Conservation (phyloP, 164 flowering plant species). For the Liquidambar formosana region DNA sequence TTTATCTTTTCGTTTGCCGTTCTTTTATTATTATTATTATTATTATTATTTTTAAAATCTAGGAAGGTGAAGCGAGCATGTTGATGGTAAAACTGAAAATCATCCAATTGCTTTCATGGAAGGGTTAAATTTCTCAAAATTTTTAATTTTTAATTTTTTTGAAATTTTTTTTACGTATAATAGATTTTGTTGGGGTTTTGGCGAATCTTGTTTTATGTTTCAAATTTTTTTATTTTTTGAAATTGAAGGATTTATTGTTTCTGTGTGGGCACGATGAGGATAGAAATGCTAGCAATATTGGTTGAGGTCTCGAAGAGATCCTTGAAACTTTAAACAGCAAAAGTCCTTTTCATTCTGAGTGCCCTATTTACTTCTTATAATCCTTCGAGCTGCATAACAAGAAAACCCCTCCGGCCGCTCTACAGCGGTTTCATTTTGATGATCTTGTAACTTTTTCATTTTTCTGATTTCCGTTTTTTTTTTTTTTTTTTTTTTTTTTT, state of each 20-base stretch:
- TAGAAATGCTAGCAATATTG: neutral
- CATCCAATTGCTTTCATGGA: slow-evolving; percentile 21
- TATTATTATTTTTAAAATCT: neutral
- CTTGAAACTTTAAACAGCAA: slow-evolving; percentile 7
- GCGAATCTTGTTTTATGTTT: neutral
- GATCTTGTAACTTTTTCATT: neutral
- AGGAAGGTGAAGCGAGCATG: slow-evolving; percentile 10
- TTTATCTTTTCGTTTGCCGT: neutral
- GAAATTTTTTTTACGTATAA: too few species aligned
- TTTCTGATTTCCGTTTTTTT: too few species aligned
- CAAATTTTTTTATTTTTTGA: neutral
- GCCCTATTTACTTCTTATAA: neutral
- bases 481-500: too few species aligned
- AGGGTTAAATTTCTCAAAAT: too few species aligned
- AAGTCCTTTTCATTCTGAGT: slow-evolving; percentile 45
- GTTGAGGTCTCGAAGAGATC: slow-evolving; percentile 27
- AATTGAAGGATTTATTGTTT: neutral
- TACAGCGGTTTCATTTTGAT: too few species aligned
- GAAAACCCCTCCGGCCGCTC: too few species aligned
- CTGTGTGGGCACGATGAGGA: slow-evolving; percentile 22
- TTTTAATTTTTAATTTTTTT: too few species aligned
- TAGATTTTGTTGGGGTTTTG: neutral
- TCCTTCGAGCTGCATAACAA: too few species aligned
- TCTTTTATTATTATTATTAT: neutral
- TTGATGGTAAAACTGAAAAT: neutral